Conservation (phyloP, 768 basidiomycete species). For the Termitomyces sp. region DNA sequence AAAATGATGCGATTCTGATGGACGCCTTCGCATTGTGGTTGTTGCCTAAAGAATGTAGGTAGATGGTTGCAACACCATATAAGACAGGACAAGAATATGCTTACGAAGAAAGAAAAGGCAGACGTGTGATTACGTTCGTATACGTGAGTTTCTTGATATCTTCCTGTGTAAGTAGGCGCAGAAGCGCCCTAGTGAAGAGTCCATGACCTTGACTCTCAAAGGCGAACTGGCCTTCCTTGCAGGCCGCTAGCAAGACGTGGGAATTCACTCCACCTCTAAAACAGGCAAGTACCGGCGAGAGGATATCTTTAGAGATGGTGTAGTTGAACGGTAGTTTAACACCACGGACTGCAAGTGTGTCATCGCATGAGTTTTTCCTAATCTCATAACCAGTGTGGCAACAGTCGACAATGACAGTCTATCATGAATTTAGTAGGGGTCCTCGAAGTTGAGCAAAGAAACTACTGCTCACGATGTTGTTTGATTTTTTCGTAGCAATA, state of each 20-base stretch:
- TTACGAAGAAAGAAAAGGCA: constrained; percentile 1
- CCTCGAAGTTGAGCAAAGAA: too few species aligned
- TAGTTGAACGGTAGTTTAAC: neutral
- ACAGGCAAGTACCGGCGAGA: neutral
- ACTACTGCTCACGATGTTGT: constrained; percentile 2
- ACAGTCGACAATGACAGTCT: constrained; percentile 12
- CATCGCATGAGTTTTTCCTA: too few species aligned
- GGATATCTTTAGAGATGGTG: neutral
- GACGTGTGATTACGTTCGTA: neutral
- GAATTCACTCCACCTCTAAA: neutral
- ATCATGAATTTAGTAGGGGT: too few species aligned
- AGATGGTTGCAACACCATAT: neutral
- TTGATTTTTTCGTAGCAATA: neutral
- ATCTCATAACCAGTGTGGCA: neutral
- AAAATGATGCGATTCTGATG: neutral
- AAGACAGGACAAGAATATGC: neutral
- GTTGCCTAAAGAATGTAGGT: neutral
- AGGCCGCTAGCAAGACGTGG: constrained; percentile 8
- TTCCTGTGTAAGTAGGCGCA: neutral
- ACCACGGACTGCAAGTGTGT: neutral
- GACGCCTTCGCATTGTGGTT: constrained; percentile 5
- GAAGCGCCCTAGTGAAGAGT: constrained; percentile 2
- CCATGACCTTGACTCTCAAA: neutral
- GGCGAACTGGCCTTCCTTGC: neutral
- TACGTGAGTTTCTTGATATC: constrained; percentile 2